Evolutionary conservation across 441 rosid species (phyloP).

Genomic region (Bocquillonia castaneifolia): DNA sequence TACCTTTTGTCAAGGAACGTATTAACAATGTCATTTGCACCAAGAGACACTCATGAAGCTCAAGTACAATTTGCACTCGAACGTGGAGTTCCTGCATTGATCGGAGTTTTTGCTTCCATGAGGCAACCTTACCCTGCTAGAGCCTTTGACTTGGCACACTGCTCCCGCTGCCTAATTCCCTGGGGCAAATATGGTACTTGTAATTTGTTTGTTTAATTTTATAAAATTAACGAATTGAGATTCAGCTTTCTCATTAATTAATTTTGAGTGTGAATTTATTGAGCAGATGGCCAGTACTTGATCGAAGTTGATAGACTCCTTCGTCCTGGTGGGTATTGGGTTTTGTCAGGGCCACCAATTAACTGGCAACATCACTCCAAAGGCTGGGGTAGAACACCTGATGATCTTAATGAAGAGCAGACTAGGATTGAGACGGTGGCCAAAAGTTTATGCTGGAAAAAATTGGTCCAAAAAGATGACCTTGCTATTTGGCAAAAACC

Average conservation of each 20-base stretch:
- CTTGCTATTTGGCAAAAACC: slow-evolving; percentile 90
- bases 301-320: slow-evolving; percentile 77
- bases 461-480: slow-evolving; percentile 53
- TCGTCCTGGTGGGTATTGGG: slow-evolving; percentile 91
- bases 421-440: slow-evolving; percentile 53
- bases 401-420: slow-evolving; percentile 64
- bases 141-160: slow-evolving; percentile 90
- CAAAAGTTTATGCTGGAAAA: slow-evolving; percentile 71
- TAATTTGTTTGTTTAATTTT: too few relatives aligned
- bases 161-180: slow-evolving; percentile 94
- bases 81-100: slow-evolving; percentile 89
- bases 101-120: slow-evolving; percentile 69
- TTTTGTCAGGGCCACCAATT: slow-evolving; percentile 84
- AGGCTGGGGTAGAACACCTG: slow-evolving; percentile 67
- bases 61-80: slow-evolving; percentile 92
- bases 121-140: slow-evolving; percentile 83
- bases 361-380: slow-evolving; percentile 56
- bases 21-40: slow-evolving; percentile 71
- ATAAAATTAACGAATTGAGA: too few relatives aligned
- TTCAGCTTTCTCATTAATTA: not conserved
- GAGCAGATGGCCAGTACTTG: slow-evolving; percentile 67
- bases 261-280: not conserved
- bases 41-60: slow-evolving; percentile 89
- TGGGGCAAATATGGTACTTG: slow-evolving; percentile 55
- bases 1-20: slow-evolving; percentile 69